Base-by-base conservation (phyloP, 1,139 yeast species). In the Hansenula anomala region DNA sequence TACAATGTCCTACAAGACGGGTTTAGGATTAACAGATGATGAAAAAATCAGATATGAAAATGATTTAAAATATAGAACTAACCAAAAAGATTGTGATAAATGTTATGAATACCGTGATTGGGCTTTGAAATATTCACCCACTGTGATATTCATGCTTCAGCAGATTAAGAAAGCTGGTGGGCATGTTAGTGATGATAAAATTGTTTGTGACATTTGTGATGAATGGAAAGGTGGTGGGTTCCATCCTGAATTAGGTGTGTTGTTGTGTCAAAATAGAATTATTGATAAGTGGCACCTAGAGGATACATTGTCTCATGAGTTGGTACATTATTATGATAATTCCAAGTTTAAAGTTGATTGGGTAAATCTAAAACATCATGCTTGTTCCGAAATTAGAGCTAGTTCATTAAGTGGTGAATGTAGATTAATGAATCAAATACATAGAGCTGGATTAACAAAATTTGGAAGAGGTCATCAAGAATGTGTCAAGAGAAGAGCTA, bases 321-420 rank as follows among this genome's bases (percentile, higher is more conserved):
- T 92, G 59, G 81, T 94, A 18, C 99, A 92, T 61, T 94, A 90
- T 39, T 92, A 88, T 61, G 99, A 92, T 61, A 83, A 89, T 56
- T 69, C 88, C 50, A 83, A 88, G 59, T 92, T 94, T 66, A 70
- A 87, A 39, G 88, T 92, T 10, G 85, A 92, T 59, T 83, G 95
- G 80, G 59, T 72, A 41, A 78, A 92, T 60, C 67, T 94, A 56
- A 78, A 78, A 54, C 98, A 92, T 56, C 98, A 92, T 59, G 98
- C 98, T 0, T 94, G 98, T 61, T 83, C 97, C 1, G 98, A 92
- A 63, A 88, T 92, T 38, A 71, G 99, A 44, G 98, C 98, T 0
- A 83, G 95, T 13, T 82, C 87, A 56, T 69, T 92, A 28, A 85
- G 96, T 54, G 99, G 99, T 9, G 99, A 92, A 58, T 92, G 99